Evolutionary conservation across 139 green algal genomes (phyloP).

Genomic region (Desmodesmus armatus): DNA sequence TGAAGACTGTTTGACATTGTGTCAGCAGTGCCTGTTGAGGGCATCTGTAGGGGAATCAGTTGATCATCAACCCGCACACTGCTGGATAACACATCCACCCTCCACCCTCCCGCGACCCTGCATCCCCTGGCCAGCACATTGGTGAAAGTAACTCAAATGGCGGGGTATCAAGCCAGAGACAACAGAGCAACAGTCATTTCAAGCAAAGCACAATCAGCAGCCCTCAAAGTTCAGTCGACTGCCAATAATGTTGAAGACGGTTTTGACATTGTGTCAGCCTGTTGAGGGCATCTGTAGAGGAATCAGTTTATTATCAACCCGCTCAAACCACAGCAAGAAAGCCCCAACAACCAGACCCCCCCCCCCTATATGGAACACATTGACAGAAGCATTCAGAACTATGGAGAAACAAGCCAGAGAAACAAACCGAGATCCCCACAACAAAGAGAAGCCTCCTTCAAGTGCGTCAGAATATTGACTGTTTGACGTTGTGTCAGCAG

Average conservation of each 20-base stretch:
- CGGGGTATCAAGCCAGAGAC: too few species aligned
- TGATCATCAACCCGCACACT: background rate
- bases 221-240: too few species aligned
- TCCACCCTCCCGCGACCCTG: too few species aligned
- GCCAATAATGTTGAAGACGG: constrained; percentile 32
- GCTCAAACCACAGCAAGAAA: background rate
- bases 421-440: background rate
- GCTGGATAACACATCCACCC: background rate
- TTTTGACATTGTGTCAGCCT: constrained; percentile 14
- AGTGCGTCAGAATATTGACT: background rate
- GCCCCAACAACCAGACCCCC: background rate
- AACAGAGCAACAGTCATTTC: too few species aligned
- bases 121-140: too few species aligned
- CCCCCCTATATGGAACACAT: too few species aligned
- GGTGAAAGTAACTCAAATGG: too few species aligned
- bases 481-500: background rate
- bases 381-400: too few species aligned
- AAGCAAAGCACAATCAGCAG: too few species aligned
- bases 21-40: background rate
- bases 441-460: background rate
- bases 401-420: too few species aligned
- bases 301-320: constrained; percentile 14
- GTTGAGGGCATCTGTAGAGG: background rate
- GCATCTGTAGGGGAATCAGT: background rate
- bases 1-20: background rate